Evolutionary conservation across 345 rosid species (phyloP).

Genomic region (Trapa bicornis): DNA sequence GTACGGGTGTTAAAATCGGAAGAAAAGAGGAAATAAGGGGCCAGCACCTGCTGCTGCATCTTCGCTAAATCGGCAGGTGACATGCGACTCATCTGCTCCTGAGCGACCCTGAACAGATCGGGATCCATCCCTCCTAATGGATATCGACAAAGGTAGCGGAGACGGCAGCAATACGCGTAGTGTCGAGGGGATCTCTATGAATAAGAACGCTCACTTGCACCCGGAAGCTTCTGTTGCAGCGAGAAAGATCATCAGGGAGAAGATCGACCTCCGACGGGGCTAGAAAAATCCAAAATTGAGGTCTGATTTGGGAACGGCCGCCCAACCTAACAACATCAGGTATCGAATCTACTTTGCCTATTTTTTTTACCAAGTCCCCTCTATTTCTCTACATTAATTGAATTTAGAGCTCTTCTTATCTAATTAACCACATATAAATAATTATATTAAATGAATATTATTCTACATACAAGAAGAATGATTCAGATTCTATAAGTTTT

Average conservation of each 20-base stretch:
- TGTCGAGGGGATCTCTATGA: not conserved
- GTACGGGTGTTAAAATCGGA: not conserved
- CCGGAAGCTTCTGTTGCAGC: constrained; percentile 7
- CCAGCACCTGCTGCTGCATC: constrained; percentile 50
- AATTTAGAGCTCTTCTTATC: no score
- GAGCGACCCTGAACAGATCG: constrained; percentile 69
- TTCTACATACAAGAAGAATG: no score
- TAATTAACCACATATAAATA: no score
- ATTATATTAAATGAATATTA: no score
- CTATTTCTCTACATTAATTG: no score
- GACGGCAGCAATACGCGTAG: not conserved
- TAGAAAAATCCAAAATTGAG: constrained; percentile 4
- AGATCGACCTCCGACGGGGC: not conserved
- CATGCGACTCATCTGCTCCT: constrained; percentile 97
- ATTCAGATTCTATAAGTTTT: no score
- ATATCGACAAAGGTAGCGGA: not conserved
- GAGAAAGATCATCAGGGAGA: not conserved
- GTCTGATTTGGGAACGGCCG: constrained; percentile 9
- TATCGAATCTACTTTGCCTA: constrained; percentile 3
- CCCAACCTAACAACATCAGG: not conserved
- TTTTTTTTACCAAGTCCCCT: not conserved
- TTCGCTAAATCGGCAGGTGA: constrained; percentile 66
- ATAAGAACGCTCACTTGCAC: not conserved
- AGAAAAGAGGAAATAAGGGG: not conserved
- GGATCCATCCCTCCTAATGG: constrained; percentile 78